Evolutionary conservation across 306 rosid genomes (phyloP).

Genomic region (Erythrophleum fordii): DNA sequence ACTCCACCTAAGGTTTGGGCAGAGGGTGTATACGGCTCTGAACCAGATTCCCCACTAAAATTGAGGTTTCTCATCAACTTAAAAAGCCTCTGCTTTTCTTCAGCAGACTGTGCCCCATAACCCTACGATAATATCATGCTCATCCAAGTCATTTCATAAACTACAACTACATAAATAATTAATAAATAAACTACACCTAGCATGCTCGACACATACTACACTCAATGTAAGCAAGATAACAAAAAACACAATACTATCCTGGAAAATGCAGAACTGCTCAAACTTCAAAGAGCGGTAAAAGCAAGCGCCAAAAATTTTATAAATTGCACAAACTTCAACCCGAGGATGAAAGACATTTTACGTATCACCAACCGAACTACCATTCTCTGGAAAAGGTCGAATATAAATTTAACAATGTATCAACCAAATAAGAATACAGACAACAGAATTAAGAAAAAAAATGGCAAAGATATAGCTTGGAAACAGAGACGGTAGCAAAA

Average conservation of each 20-base stretch:
- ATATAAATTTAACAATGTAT: not conserved
- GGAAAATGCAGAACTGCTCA: constrained; percentile 17
- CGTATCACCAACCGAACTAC: constrained; percentile 14
- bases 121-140: constrained; percentile 58
- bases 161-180: constrained; percentile 13
- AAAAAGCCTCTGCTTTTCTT: constrained; percentile 94
- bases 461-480: not conserved
- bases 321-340: constrained; percentile 17
- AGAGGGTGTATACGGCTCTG: constrained; percentile 71
- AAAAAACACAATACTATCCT: not conserved
- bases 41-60: constrained; percentile 90
- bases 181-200: not conserved
- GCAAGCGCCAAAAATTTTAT: constrained; percentile 7
- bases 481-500: not conserved
- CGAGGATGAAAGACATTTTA: constrained; percentile 10
- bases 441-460: not conserved
- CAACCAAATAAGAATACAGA: not conserved
- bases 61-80: constrained; percentile 95
- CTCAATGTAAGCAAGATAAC: constrained; percentile 7
- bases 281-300: constrained; percentile 33
- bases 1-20: constrained; percentile 69
- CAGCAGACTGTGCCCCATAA: constrained; percentile 97
- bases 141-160: constrained; percentile 34
- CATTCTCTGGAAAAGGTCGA: not conserved
- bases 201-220: constrained; percentile 23